Evolutionary conservation across 176 grass and related monocot genomes (phyloP), one percentile per base, ranked within the genome.

Genomic region (Zoysia pacifica): DNA sequence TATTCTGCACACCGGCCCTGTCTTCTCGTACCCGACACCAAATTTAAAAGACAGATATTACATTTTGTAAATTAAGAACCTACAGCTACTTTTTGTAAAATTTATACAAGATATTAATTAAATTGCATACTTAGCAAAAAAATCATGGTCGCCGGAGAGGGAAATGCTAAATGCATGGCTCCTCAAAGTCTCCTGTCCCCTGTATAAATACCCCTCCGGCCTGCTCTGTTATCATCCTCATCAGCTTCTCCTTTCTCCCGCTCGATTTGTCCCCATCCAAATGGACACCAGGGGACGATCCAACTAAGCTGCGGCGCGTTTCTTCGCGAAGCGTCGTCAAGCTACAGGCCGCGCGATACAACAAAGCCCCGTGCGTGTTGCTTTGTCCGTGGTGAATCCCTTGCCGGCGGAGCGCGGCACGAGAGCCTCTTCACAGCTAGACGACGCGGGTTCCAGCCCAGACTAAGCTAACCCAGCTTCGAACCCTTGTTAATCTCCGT

Each of bases 381-480:
- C 76, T 50, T 48, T 37, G 54, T 54, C 20, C 72, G 74, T 77
- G 55, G 68, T 53, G 46, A 61, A 71, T 14, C 18, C 59, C 12
- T 15, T 16, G 79, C 85, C 85, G 86, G 80, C 79, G 67, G 42
- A 71, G 66, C 79, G 16, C 79, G 85, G 85, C 73, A 5, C 11
- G 5, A 16, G 48, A 50, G 48, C 48, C 54, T 51, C 12, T 69
- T 59, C 62, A 43, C 19, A 2, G 59, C 82, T 76, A 85, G 36
- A 81, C 64, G 87, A 71, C 87, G 77, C 66, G 47, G 9, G 56
- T 40, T 75, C 1, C 28, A 28, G 28, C 55, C 58, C 55, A 19
- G 48, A 65, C 65, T 80, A 63, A 83, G 40, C 11, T 5, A 70
- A 73, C 67, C 61, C 63, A 28, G 9, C 48, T 19, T 7, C 14